Evolutionary conservation across 768 basidiomycete genomes (phyloP).

Genomic region (Rubroboletus pulcherrimus): DNA sequence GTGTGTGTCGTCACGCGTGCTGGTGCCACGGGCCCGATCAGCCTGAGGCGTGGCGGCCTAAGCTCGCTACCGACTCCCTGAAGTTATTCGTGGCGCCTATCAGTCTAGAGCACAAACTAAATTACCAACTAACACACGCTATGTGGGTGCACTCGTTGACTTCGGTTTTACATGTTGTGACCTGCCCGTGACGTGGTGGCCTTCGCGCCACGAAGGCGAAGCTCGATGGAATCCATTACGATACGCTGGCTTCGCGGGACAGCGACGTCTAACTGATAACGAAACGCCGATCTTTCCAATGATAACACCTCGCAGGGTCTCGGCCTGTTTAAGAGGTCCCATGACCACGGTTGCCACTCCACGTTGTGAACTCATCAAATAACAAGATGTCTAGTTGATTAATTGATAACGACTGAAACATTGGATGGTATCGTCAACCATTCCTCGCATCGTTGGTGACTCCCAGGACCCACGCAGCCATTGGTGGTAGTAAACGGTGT

Average conservation of each 20-base stretch:
- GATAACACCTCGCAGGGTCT: not conserved
- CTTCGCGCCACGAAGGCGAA: not conserved
- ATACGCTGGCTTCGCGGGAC: not conserved
- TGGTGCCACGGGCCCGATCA: not conserved
- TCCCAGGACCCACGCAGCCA: not conserved
- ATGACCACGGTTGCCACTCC: not conserved
- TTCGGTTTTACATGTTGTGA: not conserved
- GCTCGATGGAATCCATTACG: not conserved
- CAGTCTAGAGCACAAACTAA: not conserved
- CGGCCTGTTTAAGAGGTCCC: not conserved
- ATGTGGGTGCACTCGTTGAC: not conserved
- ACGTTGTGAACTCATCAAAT: not conserved
- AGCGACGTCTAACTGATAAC: not conserved
- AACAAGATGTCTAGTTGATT: not conserved
- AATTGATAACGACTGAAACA: not conserved
- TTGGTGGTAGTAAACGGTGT: not conserved
- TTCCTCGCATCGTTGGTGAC: not conserved
- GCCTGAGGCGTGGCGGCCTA: not conserved
- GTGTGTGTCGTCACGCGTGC: too few relatives aligned
- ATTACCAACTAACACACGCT: too few relatives aligned
- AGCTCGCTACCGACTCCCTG: not conserved
- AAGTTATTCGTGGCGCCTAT: not conserved
- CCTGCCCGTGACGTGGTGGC: not conserved
- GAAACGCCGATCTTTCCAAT: not conserved
- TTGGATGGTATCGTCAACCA: not conserved